These are phyloP conservation scores for Endotrypanum monterogeii DNA, from an alignment of 208 protist species.

Conservation along the genomic window DNA sequence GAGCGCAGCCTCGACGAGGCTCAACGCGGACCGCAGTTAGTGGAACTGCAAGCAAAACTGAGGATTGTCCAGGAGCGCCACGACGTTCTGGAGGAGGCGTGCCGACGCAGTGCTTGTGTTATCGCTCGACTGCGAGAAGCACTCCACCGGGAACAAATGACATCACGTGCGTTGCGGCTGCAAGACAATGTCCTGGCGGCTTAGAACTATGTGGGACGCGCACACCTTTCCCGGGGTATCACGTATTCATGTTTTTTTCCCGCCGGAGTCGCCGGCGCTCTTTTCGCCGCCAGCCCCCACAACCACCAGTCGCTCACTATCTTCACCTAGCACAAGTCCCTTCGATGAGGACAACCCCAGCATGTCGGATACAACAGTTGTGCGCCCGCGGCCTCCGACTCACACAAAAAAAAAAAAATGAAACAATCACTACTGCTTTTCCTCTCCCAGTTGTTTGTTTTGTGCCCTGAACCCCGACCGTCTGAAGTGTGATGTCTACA, in stretches of 20 bases:
- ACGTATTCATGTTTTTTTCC: too few species aligned
- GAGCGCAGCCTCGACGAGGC: constrained; percentile 28
- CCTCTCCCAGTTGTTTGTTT: background rate
- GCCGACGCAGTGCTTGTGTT: constrained; percentile 48
- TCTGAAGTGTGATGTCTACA: background rate
- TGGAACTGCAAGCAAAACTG: constrained; percentile 9
- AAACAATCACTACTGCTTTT: too few species aligned
- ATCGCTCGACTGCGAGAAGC: constrained; percentile 69
- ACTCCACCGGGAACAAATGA: constrained; percentile 40
- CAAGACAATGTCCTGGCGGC: background rate
- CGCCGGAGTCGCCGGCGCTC: too few species aligned
- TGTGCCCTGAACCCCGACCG: background rate
- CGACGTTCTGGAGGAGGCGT: constrained; percentile 51
- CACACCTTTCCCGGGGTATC: too few species aligned
- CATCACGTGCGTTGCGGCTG: constrained; percentile 16
- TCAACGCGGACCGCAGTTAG: constrained; percentile 9
- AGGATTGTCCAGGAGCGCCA: constrained; percentile 35
- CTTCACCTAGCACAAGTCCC: too few species aligned
- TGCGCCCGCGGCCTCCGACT: too few species aligned
- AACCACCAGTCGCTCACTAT: too few species aligned
- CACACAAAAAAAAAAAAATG: too few species aligned
- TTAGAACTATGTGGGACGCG: background rate
- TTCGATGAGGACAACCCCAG: too few species aligned
- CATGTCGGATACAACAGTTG: too few species aligned
- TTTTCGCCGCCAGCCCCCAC: too few species aligned